A percentile compares a stretch with the other conserved stretches of the same genome.
Evolutionary conservation across 2,329 filamentous ascomycete species (phyloP).

Genomic region (Bipolaris sorokiniana): DNA sequence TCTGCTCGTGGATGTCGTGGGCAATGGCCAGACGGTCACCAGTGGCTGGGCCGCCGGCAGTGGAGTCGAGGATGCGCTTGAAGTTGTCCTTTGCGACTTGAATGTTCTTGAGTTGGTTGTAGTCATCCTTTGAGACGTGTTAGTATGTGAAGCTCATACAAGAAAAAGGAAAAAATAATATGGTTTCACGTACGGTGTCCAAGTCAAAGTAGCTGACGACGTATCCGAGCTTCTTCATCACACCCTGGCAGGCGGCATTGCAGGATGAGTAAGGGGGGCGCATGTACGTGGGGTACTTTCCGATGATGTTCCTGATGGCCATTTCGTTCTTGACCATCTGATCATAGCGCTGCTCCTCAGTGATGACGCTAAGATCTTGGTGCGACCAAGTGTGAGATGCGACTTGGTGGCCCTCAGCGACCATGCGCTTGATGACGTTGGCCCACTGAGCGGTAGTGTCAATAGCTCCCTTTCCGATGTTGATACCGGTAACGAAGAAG

Average conservation of each 20-base stretch:
- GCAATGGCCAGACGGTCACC: constrained; percentile 60
- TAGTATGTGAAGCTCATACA: neutral
- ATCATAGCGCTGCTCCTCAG: constrained; percentile 53
- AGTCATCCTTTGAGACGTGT: constrained; percentile 42
- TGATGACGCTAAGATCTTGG: constrained; percentile 55
- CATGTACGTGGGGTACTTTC: constrained; percentile 63
- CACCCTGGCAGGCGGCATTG: constrained; percentile 46
- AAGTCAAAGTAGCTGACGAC: constrained; percentile 67
- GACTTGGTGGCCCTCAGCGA: constrained; percentile 64
- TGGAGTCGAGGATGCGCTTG: constrained; percentile 39
- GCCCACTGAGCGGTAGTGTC: constrained; percentile 57
- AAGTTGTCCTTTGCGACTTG: constrained; percentile 50
- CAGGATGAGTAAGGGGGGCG: constrained; percentile 58
- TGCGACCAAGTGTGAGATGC: constrained; percentile 65
- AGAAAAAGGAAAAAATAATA: neutral
- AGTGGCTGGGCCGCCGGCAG: constrained; percentile 21
- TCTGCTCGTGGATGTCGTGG: constrained; percentile 57
- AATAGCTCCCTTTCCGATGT: constrained; percentile 63
- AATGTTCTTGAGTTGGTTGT: constrained; percentile 44
- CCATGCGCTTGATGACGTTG: constrained; percentile 61
- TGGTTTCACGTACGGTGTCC: constrained; percentile 51
- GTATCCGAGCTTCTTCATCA: constrained; percentile 58
- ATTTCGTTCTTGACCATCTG: constrained; percentile 62
- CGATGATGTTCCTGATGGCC: constrained; percentile 61
- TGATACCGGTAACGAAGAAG: constrained; percentile 69